These are phyloP conservation scores for Candida smagusa DNA, from an alignment of 1,139 yeast genomes.

Conservation along the genomic window DNA sequence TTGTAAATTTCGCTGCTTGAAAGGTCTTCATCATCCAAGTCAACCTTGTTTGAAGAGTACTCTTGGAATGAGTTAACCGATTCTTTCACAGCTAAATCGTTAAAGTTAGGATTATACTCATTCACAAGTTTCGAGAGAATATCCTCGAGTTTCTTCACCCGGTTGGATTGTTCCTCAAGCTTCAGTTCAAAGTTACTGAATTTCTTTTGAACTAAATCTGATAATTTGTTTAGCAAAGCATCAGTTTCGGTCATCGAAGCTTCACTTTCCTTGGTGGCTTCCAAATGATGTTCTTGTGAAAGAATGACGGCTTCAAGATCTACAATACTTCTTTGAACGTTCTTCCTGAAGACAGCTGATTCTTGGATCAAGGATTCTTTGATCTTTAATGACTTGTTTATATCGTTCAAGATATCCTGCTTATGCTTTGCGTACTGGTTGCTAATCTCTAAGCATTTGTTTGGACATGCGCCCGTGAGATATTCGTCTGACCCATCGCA, in stretches of 20 bases:
- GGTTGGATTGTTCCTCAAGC: conserved; percentile 14
- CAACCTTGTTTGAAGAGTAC: conserved; percentile 39
- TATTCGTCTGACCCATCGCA: conserved; percentile 95
- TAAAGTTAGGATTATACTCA: conserved; percentile 83
- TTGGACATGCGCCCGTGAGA: conserved; percentile 45
- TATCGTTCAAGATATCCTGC: conserved; percentile 12
- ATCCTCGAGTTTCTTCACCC: conserved; percentile 32
- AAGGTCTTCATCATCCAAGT: background rate
- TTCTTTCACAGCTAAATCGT: conserved; percentile 80
- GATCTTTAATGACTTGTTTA: conserved; percentile 20
- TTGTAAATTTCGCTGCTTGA: background rate
- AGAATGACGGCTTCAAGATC: conserved; percentile 24
- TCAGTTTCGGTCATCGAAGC: conserved; percentile 13
- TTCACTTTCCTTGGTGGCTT: conserved; percentile 10
- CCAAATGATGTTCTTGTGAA: conserved; percentile 22
- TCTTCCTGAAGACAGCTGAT: conserved; percentile 7
- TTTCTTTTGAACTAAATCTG: conserved; percentile 1
- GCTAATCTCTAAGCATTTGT: conserved; percentile 52
- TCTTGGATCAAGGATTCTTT: conserved; percentile 15
- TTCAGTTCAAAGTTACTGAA: conserved; percentile 13
- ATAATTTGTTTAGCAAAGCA: conserved; percentile 1
- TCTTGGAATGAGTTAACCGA: conserved; percentile 64
- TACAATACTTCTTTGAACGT: conserved; percentile 22
- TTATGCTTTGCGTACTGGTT: conserved; percentile 26
- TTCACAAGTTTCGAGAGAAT: conserved; percentile 45